A percentile compares a stretch with the other conserved stretches of the same genome.
Conservation (phyloP, 179 eudicot genomes). For the Silene coronaria region DNA sequence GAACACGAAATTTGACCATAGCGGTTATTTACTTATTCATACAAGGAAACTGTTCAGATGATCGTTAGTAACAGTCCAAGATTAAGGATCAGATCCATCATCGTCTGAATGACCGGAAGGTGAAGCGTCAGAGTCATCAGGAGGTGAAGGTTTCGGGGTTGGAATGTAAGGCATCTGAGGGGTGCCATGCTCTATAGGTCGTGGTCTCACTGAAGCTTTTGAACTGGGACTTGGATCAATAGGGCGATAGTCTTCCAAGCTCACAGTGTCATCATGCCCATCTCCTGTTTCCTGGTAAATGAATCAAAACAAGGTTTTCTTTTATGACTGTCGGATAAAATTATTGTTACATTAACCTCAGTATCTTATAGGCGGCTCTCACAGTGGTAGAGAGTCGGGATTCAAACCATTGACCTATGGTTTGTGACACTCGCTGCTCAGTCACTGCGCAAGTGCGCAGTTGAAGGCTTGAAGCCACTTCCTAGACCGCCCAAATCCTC, state of each 20-base stretch:
- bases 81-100: neutral
- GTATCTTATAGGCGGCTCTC: too few species aligned
- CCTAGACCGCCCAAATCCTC: too few species aligned
- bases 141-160: slow-evolving; percentile 48
- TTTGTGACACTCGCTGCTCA: too few species aligned
- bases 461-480: too few species aligned
- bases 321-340: neutral
- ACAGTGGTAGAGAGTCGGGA: neutral
- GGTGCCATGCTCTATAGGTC: slow-evolving; percentile 66
- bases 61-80: neutral
- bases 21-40: neutral
- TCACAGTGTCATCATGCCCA: slow-evolving; percentile 22
- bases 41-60: neutral
- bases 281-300: slow-evolving; percentile 25
- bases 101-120: neutral
- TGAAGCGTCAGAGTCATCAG: neutral
- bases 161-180: slow-evolving; percentile 73
- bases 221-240: slow-evolving; percentile 66
- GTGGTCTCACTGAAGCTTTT: slow-evolving; percentile 48
- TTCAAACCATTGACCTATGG: too few species aligned
- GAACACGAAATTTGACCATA: neutral
- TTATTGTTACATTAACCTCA: too few species aligned
- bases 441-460: too few species aligned
- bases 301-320: neutral
- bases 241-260: slow-evolving; percentile 61